These are phyloP conservation scores for Rutidosis leptorrhynchoides DNA, from an alignment of 129 eudicot genomes.

Conservation along the genomic window DNA sequence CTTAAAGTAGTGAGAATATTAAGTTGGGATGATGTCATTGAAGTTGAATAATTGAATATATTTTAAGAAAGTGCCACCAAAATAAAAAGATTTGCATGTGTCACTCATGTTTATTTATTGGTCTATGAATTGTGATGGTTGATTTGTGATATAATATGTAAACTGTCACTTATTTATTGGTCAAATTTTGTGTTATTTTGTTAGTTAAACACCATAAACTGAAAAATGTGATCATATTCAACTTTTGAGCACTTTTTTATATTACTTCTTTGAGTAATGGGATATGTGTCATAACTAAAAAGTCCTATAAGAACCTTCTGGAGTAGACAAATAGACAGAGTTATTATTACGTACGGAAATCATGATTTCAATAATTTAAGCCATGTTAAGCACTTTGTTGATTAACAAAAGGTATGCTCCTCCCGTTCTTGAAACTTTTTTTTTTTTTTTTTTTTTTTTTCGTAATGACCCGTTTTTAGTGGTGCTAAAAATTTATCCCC, in stretches of 20 bases:
- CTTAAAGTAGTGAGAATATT: background rate
- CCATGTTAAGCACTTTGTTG: background rate
- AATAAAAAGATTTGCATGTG: slow-evolving; percentile 24
- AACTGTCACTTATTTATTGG: slow-evolving; percentile 18
- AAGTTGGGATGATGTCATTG: slow-evolving; percentile 7
- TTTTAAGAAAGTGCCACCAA: background rate
- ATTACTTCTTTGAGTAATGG: background rate
- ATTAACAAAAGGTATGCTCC: background rate
- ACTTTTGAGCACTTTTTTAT: background rate
- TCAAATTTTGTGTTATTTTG: background rate
- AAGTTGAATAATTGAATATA: background rate
- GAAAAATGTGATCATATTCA: slow-evolving; percentile 13
- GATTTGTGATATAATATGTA: background rate
- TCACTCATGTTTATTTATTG: slow-evolving; percentile 14
- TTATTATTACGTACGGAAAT: slow-evolving; percentile 9
- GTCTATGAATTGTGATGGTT: slow-evolving; percentile 15
- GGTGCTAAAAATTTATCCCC: too few species aligned
- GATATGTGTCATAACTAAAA: slow-evolving; percentile 9
- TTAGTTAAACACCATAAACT: background rate
- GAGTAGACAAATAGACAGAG: slow-evolving; percentile 25
- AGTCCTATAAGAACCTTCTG: slow-evolving; percentile 13
- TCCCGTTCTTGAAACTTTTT: background rate
- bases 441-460: background rate
- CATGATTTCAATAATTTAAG: background rate
- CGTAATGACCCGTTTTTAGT: background rate